Conservation (phyloP, 1,284 basidiomycete genomes). For the Melampsora abietis-canadensis region DNA sequence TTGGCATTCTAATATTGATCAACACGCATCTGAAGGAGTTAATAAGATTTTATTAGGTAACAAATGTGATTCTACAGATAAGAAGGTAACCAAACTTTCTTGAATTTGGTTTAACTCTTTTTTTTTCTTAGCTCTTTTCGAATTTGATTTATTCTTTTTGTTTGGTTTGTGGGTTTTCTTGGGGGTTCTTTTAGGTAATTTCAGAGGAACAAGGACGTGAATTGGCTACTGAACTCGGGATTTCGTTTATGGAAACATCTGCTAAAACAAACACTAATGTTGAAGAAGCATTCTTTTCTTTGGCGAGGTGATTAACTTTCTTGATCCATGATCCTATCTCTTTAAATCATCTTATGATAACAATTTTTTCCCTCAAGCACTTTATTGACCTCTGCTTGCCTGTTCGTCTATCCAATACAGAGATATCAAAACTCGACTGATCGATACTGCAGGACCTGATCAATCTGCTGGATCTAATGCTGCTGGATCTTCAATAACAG, state of each 20-base stretch:
- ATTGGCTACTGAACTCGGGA: constrained; percentile 80
- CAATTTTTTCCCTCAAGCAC: background rate
- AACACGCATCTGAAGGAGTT: constrained; percentile 96
- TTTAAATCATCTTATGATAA: too few relatives aligned
- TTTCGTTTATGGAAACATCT: constrained; percentile 96
- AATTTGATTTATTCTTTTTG: background rate
- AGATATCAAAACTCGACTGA: constrained; percentile 93
- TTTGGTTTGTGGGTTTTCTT: background rate
- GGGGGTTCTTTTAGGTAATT: constrained; percentile 59
- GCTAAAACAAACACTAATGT: constrained; percentile 97
- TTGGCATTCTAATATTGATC: constrained; percentile 97
- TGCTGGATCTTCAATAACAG: constrained; percentile 24
- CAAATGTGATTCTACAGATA: constrained; percentile 98
- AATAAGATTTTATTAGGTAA: constrained; percentile 99
- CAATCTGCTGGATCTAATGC: constrained; percentile 24
- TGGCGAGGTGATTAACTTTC: constrained; percentile 68
- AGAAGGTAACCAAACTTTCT: constrained; percentile 64
- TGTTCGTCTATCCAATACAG: constrained; percentile 59
- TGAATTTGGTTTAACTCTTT: too few relatives aligned
- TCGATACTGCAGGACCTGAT: constrained; percentile 64
- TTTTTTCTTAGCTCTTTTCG: background rate
- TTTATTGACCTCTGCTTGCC: background rate
- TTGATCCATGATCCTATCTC: background rate
- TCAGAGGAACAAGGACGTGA: constrained; percentile 70
- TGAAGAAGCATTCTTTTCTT: constrained; percentile 96